Conservation (phyloP, 163 green algal species). For the Scenedesmus sp. region DNA sequence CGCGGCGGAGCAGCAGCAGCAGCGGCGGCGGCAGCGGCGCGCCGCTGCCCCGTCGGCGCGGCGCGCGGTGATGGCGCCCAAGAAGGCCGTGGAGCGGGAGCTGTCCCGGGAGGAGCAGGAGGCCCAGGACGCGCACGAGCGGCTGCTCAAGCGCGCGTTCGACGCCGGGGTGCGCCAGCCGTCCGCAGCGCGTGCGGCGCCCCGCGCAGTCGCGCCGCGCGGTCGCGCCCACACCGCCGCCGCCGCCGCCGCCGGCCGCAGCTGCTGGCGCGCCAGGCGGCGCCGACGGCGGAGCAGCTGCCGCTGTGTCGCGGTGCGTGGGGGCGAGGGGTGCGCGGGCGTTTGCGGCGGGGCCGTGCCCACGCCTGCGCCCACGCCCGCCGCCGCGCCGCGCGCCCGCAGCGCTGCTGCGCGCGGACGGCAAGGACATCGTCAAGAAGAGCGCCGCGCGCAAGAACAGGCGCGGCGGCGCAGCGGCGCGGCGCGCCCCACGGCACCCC, state of each 20-base stretch:
- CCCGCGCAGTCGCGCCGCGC: too few relatives aligned
- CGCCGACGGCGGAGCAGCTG: constrained; percentile 46
- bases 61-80: constrained; percentile 11
- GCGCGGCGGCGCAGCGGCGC: constrained; percentile 27
- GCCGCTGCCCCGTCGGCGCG: neutral
- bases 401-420: constrained; percentile 75
- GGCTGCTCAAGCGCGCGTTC: constrained; percentile 30
- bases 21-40: neutral
- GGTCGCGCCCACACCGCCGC: too few relatives aligned
- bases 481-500: too few relatives aligned
- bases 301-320: constrained; percentile 46
- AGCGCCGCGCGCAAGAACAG: constrained; percentile 73
- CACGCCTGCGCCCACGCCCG: too few relatives aligned
- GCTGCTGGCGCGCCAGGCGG: constrained; percentile 11
- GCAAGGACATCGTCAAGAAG: constrained; percentile 91
- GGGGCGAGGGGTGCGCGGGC: too few relatives aligned
- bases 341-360: too few relatives aligned
- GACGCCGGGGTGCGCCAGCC: constrained; percentile 33
- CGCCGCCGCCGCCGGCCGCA: too few relatives aligned
- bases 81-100: constrained; percentile 14
- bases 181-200: too few relatives aligned
- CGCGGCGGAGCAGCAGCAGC: neutral
- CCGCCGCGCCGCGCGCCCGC: constrained; percentile 28
- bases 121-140: constrained; percentile 22
- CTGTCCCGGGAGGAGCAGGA: constrained; percentile 30